phyloP scores from a whole-genome alignment of 2,329 filamentous ascomycete species.

The Thelonectria rubi region DNA sequence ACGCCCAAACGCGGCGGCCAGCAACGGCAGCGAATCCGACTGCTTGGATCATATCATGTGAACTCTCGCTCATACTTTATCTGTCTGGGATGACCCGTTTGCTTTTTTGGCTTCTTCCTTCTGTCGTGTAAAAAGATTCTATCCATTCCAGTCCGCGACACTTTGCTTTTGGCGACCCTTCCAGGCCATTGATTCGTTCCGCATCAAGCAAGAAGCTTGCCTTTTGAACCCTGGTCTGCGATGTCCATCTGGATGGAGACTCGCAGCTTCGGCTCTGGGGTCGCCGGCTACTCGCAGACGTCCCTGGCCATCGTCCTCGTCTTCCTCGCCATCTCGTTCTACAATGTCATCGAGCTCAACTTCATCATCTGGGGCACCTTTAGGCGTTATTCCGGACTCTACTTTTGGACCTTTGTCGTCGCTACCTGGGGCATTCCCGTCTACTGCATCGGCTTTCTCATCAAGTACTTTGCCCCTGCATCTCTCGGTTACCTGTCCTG shows the following conservation, averaged over 20 bases:
- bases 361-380: conserved; percentile 46
- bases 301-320: conserved; percentile 29
- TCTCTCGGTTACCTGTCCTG: conserved; percentile 30
- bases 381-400: conserved; percentile 45
- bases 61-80: background rate
- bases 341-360: conserved; percentile 48
- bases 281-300: background rate
- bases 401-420: conserved; percentile 50
- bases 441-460: conserved; percentile 56
- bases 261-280: background rate
- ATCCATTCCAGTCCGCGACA: background rate
- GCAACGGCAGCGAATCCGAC: background rate
- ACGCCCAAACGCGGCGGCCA: background rate
- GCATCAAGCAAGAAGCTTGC: background rate
- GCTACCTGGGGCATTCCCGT: conserved; percentile 46
- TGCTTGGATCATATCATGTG: background rate
- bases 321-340: conserved; percentile 42
- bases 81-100: background rate
- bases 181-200: background rate
- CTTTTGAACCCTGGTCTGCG: background rate
- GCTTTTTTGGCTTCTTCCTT: background rate
- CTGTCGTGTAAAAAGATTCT: background rate
- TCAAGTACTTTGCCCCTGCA: conserved; percentile 47
- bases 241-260: background rate
- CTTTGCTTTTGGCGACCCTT: background rate